These are phyloP conservation scores for Eudorina sp. DNA, from an alignment of 139 green algal genomes.

Conservation along the genomic window DNA sequence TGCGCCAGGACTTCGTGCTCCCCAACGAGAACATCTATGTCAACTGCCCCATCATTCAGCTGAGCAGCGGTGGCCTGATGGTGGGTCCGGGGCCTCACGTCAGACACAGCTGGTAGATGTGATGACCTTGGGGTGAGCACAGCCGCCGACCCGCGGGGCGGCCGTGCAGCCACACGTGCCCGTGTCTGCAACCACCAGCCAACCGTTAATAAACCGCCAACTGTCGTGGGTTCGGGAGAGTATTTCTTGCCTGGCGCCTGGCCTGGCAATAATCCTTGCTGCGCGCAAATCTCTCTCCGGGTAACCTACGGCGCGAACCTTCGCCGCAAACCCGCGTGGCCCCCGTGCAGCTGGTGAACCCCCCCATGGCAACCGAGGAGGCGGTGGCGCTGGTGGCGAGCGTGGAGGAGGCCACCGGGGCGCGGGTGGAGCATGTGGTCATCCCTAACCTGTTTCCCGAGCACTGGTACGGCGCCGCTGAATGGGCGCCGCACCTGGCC, in stretches of 20 bases:
- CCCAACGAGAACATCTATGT: background rate
- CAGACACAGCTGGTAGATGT: too few relatives aligned
- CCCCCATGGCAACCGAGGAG: background rate
- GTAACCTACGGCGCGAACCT: too few relatives aligned
- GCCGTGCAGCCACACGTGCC: too few relatives aligned
- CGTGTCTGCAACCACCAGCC: too few relatives aligned
- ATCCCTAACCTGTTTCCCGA: conserved; percentile 7
- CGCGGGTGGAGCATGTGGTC: background rate
- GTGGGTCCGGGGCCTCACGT: background rate
- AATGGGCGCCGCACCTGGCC: background rate
- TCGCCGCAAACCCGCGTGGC: too few relatives aligned
- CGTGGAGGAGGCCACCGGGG: background rate
- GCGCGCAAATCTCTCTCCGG: too few relatives aligned
- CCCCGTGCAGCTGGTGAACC: background rate
- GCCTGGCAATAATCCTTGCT: too few relatives aligned
- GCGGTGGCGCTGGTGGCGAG: background rate
- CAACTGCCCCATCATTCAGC: background rate
- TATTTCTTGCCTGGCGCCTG: too few relatives aligned
- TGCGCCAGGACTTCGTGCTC: background rate
- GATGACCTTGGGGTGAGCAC: too few relatives aligned
- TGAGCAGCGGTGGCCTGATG: background rate
- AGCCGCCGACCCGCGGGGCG: too few relatives aligned
- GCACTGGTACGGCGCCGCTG: background rate
- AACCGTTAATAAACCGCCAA: too few relatives aligned
- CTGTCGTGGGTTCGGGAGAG: too few relatives aligned